Evolutionary conservation across 352 stramenopile genomes (phyloP).

Genomic region (Globisporangium iwayamae): DNA sequence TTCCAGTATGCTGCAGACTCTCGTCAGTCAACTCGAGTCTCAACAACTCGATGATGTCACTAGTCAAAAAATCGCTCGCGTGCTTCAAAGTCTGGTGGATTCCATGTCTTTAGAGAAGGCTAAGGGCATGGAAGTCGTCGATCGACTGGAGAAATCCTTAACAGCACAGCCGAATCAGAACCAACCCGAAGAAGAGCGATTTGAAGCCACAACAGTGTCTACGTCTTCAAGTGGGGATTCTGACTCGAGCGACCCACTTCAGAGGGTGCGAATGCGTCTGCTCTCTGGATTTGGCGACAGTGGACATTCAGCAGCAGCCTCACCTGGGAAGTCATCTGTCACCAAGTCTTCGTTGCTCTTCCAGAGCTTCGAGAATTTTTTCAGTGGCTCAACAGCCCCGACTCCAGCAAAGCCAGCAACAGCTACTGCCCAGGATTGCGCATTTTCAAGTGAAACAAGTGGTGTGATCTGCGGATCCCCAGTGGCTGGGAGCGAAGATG

Average conservation of each 20-base stretch:
- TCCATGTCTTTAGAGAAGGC: slow-evolving; percentile 22
- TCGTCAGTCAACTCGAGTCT: slow-evolving; percentile 19
- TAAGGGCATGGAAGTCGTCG: slow-evolving; percentile 19
- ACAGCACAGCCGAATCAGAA: not conserved
- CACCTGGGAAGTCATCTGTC: slow-evolving; percentile 8
- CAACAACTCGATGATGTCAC: slow-evolving; percentile 18
- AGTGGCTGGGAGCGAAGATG: not conserved
- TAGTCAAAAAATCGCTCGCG: slow-evolving; percentile 22
- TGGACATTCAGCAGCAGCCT: not conserved
- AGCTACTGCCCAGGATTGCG: not conserved
- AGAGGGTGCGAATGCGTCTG: slow-evolving; percentile 7
- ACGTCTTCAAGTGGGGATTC: not conserved
- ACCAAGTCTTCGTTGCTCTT: slow-evolving; percentile 9
- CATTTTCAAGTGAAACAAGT: not conserved
- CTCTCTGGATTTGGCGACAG: slow-evolving; percentile 8
- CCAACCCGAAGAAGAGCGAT: slow-evolving; percentile 1
- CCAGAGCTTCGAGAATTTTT: slow-evolving; percentile 22
- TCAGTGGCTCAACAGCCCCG: slow-evolving; percentile 6
- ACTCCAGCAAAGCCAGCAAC: slow-evolving; percentile 7
- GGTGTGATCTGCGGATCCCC: not conserved
- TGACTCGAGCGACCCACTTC: not conserved
- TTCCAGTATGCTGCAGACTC: slow-evolving; percentile 18
- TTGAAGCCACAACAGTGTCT: not conserved
- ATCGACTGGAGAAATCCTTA: slow-evolving; percentile 25
- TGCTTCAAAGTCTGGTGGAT: slow-evolving; percentile 23